phyloP scores from a whole-genome alignment of 2,329 filamentous ascomycete genomes.

The Coniochaeta sp. region DNA sequence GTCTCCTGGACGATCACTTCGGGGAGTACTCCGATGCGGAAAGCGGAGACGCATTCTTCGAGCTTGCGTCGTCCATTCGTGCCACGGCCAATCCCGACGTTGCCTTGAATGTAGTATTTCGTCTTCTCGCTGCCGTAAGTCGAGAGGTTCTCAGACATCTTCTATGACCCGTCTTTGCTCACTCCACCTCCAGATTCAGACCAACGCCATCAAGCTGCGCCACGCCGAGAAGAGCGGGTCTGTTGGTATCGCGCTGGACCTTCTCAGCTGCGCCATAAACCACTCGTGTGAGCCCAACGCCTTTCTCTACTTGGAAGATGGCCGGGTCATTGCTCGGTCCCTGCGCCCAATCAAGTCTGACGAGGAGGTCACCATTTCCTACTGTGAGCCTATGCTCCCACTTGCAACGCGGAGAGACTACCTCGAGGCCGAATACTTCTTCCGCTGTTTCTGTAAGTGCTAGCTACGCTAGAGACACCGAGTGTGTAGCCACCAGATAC shows the following conservation, averaged over 20 bases:
- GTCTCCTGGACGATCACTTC: constrained; percentile 18
- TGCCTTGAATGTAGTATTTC: constrained; percentile 8
- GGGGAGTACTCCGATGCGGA: constrained; percentile 11
- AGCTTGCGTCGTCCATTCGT: constrained; percentile 8
- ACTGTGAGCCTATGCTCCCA: constrained; percentile 18
- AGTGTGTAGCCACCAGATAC: too few relatives aligned
- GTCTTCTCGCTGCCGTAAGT: constrained; percentile 14
- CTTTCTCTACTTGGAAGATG: constrained; percentile 23
- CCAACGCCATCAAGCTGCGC: constrained; percentile 18
- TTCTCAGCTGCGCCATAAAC: constrained; percentile 24
- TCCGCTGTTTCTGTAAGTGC: constrained; percentile 21
- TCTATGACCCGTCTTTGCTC: neutral
- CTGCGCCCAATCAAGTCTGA: constrained; percentile 20
- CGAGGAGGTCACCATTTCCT: constrained; percentile 27
- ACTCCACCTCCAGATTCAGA: constrained; percentile 13
- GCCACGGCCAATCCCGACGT: constrained; percentile 8
- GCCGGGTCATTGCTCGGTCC: constrained; percentile 22
- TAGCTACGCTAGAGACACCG: too few relatives aligned
- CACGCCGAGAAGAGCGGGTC: constrained; percentile 11
- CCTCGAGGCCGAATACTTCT: constrained; percentile 17
- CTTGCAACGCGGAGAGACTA: constrained; percentile 14
- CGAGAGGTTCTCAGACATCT: neutral
- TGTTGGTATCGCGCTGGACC: constrained; percentile 22
- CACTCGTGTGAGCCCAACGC: constrained; percentile 29
- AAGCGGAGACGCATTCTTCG: constrained; percentile 6